phyloP scores from a whole-genome alignment of 805 yeast species.

The Wickerhamomyces ciferrii region DNA sequence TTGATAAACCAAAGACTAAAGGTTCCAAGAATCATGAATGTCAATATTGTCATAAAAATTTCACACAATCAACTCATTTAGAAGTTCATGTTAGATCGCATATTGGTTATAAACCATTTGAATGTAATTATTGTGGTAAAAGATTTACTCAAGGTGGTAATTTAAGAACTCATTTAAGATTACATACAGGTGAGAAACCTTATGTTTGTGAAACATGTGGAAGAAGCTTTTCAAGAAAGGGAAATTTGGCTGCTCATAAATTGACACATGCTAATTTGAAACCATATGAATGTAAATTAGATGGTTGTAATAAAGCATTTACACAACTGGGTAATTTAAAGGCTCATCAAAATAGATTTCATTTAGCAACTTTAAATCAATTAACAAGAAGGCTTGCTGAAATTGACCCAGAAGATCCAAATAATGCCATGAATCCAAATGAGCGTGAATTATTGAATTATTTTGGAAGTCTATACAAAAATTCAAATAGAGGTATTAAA shows the following conservation, averaged over 20 bases:
- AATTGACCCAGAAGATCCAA: conserved; percentile 40
- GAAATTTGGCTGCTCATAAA: conserved; percentile 84
- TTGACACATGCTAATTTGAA: conserved; percentile 75
- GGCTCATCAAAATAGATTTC: conserved; percentile 91
- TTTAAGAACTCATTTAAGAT: conserved; percentile 74
- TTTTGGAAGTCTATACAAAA: conserved; percentile 78
- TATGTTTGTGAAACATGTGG: conserved; percentile 74
- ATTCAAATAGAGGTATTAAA: conserved; percentile 84
- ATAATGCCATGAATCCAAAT: conserved; percentile 42
- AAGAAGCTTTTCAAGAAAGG: conserved; percentile 80
- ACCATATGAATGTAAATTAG: conserved; percentile 77
- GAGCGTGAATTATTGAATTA: conserved; percentile 72
- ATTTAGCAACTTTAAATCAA: conserved; percentile 59
- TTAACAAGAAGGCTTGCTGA: conserved; percentile 67
- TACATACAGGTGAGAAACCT: conserved; percentile 93
- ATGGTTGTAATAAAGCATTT: conserved; percentile 76
- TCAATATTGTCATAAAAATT: conserved; percentile 71
- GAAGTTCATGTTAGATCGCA: conserved; percentile 88
- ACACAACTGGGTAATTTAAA: conserved; percentile 92
- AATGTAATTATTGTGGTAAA: conserved; percentile 74
- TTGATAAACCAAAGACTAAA: conserved; percentile 51
- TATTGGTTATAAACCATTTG: conserved; percentile 81
- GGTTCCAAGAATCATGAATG: conserved; percentile 60
- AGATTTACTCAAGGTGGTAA: conserved; percentile 89
- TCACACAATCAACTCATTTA: conserved; percentile 86